These are phyloP conservation scores for Colletotrichum magnum DNA, from an alignment of 2,329 filamentous ascomycete species.

Conservation along the genomic window DNA sequence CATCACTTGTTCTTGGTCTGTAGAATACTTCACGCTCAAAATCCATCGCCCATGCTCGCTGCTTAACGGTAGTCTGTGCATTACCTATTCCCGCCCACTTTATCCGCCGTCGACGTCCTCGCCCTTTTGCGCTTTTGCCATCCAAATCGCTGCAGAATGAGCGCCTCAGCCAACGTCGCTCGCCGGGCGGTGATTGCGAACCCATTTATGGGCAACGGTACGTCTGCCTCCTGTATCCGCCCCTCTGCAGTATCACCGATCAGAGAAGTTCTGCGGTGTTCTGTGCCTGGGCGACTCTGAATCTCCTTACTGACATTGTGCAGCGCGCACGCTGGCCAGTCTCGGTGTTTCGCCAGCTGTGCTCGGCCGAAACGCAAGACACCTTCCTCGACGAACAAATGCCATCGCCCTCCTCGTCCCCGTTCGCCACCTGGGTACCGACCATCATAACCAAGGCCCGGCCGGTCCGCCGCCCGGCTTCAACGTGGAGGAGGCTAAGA, in stretches of 20 bases:
- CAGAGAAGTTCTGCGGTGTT: constrained; percentile 1
- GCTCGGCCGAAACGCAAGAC: constrained; percentile 62
- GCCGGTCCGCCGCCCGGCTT: constrained; percentile 88
- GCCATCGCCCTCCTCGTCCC: constrained; percentile 72
- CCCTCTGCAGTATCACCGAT: constrained; percentile 25
- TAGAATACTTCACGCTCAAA: constrained; percentile 24
- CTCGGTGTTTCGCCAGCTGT: constrained; percentile 62
- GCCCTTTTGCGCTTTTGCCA: constrained; percentile 7
- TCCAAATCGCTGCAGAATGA: constrained; percentile 56
- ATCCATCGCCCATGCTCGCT: constrained; percentile 24
- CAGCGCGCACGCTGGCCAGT: constrained; percentile 63
- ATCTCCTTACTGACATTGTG: constrained; percentile 45
- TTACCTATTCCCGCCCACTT: constrained; percentile 7
- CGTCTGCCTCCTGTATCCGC: constrained; percentile 44
- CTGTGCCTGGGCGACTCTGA: constrained; percentile 2
- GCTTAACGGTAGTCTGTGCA: constrained; percentile 15
- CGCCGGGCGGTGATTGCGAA: constrained; percentile 68
- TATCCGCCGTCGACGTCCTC: constrained; percentile 14
- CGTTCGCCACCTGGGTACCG: constrained; percentile 69
- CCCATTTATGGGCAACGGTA: constrained; percentile 66
- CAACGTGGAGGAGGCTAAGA: constrained; percentile 90
- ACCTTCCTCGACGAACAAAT: constrained; percentile 60
- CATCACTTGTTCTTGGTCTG: constrained; percentile 32
- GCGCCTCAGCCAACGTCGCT: constrained; percentile 69
- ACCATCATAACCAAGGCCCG: constrained; percentile 67